Conservation (phyloP, 2,329 filamentous ascomycete species). For the Colletotrichum plurivorum region DNA sequence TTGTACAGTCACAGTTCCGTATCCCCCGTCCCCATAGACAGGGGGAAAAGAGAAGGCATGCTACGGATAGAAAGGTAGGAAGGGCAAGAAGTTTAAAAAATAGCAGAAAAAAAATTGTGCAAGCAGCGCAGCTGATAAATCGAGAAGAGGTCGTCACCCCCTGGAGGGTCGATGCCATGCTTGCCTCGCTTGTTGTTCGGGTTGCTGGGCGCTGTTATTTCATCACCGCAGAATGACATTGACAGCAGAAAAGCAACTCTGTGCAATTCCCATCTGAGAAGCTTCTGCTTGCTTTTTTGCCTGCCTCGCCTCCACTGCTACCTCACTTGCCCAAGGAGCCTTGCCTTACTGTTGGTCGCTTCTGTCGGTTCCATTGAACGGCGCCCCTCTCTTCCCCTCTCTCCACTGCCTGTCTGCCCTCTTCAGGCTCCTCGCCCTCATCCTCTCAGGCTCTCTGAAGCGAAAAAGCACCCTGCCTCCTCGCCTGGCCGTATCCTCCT, state of each 20-base stretch:
- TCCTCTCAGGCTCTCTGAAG: conserved; percentile 22
- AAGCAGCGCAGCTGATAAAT: conserved; percentile 38
- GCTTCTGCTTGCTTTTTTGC: conserved; percentile 16
- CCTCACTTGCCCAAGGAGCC: not conserved
- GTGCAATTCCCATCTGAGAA: conserved; percentile 29
- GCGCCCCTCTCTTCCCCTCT: not conserved
- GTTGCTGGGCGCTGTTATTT: conserved; percentile 17
- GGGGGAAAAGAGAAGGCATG: not conserved
- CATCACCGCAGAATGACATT: conserved; percentile 20
- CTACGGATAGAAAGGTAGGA: not conserved
- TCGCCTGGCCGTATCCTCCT: conserved; percentile 24
- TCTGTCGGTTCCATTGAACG: not conserved
- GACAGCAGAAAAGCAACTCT: conserved; percentile 31
- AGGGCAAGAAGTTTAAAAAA: conserved; percentile 19
- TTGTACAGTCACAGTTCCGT: conserved; percentile 26
- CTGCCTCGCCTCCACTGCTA: conserved; percentile 3
- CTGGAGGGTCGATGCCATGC: conserved; percentile 18
- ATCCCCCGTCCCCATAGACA: conserved; percentile 27
- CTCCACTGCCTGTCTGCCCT: not conserved
- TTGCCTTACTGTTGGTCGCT: too few species aligned
- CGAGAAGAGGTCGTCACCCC: conserved; percentile 12
- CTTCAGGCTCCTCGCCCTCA: conserved; percentile 3
- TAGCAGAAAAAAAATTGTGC: conserved; percentile 29
- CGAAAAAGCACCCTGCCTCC: conserved; percentile 16
- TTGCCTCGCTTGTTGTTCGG: conserved; percentile 34